A percentile compares a stretch with the other conserved stretches of the same genome.
phyloP scores from a whole-genome alignment of 441 rosid species.

The Euphorbia schlechtendalii region DNA sequence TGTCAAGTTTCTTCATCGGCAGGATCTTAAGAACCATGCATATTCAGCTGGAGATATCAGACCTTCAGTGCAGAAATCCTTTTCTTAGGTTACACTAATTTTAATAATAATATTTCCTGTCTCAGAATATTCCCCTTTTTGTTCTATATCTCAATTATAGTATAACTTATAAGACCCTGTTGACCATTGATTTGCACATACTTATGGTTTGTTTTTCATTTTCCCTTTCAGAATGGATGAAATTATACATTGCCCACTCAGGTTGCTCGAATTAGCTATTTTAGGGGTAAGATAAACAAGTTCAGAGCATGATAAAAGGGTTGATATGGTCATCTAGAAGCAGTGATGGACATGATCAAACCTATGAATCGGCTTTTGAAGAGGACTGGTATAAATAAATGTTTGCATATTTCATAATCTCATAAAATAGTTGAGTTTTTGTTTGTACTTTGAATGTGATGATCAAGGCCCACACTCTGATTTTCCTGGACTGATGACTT shows the following conservation, averaged over 20 bases:
- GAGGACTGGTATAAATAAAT: no score
- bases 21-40: slow-evolving; percentile 61
- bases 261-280: slow-evolving; percentile 86
- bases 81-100: no score
- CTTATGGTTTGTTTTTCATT: not conserved
- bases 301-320: slow-evolving; percentile 91
- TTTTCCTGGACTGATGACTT: slow-evolving; percentile 72
- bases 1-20: slow-evolving; percentile 82
- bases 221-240: slow-evolving; percentile 87
- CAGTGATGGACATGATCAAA: slow-evolving; percentile 39
- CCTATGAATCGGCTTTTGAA: slow-evolving; percentile 67
- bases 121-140: no score
- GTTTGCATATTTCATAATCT: not conserved
- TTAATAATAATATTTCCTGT: no score
- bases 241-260: slow-evolving; percentile 97
- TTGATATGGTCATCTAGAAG: slow-evolving; percentile 84
- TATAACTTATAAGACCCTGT: not conserved
- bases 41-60: slow-evolving; percentile 71
- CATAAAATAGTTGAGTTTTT: not conserved
- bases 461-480: slow-evolving; percentile 90
- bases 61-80: slow-evolving; percentile 59
- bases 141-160: no score
- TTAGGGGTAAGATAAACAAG: slow-evolving; percentile 85
- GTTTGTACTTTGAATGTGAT: slow-evolving; percentile 1
- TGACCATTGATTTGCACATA: not conserved